Evolutionary conservation across 495 filamentous ascomycete genomes (phyloP).

Genomic region (Bryoglossum gracile): DNA sequence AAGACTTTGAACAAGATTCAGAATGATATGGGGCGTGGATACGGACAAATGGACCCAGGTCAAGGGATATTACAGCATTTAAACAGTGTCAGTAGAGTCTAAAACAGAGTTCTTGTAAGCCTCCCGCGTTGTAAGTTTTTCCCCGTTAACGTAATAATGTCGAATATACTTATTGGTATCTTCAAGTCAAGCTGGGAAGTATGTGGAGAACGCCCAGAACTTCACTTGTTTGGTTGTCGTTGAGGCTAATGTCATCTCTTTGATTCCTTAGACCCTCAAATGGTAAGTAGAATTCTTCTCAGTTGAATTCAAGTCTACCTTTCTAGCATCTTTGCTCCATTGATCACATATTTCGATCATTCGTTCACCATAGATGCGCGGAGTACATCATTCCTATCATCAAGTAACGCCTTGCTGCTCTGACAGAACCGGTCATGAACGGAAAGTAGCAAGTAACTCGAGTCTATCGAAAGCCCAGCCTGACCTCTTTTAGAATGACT

Average conservation of each 20-base stretch:
- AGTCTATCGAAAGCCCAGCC: background rate
- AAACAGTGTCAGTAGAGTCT: constrained; percentile 34
- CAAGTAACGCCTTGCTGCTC: constrained; percentile 19
- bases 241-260: constrained; percentile 26
- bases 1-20: too few species aligned
- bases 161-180: background rate
- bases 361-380: constrained; percentile 22
- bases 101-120: constrained; percentile 39
- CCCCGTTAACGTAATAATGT: background rate
- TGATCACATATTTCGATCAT: constrained; percentile 30
- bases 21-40: constrained; percentile 29
- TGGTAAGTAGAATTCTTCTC: constrained; percentile 28
- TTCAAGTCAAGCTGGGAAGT: constrained; percentile 29
- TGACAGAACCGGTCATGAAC: background rate
- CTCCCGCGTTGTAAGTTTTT: constrained; percentile 31
- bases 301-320: constrained; percentile 26
- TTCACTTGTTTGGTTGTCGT: constrained; percentile 36
- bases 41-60: constrained; percentile 30
- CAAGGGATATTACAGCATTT: constrained; percentile 35
- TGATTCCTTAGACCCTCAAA: constrained; percentile 32
- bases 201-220: constrained; percentile 34
- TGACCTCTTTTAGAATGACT: constrained; percentile 27
- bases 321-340: constrained; percentile 26
- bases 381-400: constrained; percentile 30
- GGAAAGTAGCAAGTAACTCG: background rate